Evolutionary conservation across 345 rosid species (phyloP).

Genomic region (Populus tremula): DNA sequence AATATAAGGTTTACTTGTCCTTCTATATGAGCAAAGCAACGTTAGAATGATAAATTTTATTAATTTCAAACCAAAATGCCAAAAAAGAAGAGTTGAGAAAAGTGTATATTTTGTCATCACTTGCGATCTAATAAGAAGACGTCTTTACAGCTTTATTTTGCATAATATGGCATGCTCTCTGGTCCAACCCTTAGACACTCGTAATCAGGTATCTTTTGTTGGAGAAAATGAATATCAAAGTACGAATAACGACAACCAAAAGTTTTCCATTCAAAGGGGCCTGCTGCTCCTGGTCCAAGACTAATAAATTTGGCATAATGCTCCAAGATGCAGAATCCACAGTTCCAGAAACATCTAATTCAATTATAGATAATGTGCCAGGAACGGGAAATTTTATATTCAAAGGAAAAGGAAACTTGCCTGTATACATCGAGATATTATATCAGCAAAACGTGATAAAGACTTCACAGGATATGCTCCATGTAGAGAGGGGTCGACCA

Average conservation of each 20-base stretch:
- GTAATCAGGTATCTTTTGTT: not conserved
- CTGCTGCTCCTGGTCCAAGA: not conserved
- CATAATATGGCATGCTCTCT: not conserved
- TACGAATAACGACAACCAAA: not conserved
- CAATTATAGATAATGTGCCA: not conserved
- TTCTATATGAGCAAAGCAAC: not conserved
- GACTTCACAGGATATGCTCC: slow-evolving; percentile 75
- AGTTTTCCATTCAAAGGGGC: not conserved
- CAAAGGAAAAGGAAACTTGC: slow-evolving; percentile 30
- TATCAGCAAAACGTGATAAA: slow-evolving; percentile 90
- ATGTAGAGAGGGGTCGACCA: slow-evolving; percentile 74
- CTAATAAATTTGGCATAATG: not conserved
- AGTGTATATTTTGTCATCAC: no score
- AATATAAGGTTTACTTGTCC: not conserved
- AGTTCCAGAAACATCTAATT: not conserved
- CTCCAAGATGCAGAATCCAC: not conserved
- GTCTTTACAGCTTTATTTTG: not conserved
- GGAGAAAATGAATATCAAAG: not conserved
- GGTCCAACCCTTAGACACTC: not conserved
- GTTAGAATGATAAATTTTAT: not conserved
- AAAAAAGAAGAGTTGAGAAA: not conserved
- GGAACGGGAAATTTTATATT: not conserved
- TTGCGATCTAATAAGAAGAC: not conserved
- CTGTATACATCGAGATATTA: slow-evolving; percentile 84
- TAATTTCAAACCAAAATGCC: not conserved